phyloP scores from a whole-genome alignment of 2,329 filamentous ascomycete genomes.

The Fusarium miscanthi region DNA sequence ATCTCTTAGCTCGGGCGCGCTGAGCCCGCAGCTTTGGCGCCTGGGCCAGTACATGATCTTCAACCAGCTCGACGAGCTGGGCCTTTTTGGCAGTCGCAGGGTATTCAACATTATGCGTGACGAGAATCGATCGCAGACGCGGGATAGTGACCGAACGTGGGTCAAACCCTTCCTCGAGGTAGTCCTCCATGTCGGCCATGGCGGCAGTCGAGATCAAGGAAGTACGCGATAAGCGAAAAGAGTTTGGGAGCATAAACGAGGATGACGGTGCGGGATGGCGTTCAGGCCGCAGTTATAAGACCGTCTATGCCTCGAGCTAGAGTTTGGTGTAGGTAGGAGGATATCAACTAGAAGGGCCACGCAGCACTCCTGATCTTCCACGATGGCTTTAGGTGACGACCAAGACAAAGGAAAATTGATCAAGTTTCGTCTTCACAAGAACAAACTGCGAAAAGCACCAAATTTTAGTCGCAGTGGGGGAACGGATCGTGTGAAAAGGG shows the following conservation, averaged over 20 bases:
- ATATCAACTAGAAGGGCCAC: slow-evolving; percentile 31
- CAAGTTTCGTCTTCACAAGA: not conserved
- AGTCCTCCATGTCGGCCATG: slow-evolving; percentile 80
- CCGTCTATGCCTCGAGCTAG: slow-evolving; percentile 16
- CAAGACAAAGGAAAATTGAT: slow-evolving; percentile 3
- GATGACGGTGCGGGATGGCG: slow-evolving; percentile 27
- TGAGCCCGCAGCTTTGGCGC: slow-evolving; percentile 80
- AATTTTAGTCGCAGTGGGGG: slow-evolving; percentile 32
- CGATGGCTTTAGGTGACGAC: not conserved
- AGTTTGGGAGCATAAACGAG: slow-evolving; percentile 11
- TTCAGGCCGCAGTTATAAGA: slow-evolving; percentile 31
- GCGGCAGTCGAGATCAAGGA: slow-evolving; percentile 32
- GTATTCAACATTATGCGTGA: slow-evolving; percentile 87
- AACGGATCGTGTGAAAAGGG: slow-evolving; percentile 34
- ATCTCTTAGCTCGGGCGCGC: slow-evolving; percentile 82
- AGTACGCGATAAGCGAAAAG: slow-evolving; percentile 13
- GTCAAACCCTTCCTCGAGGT: slow-evolving; percentile 89
- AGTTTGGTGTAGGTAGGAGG: not conserved
- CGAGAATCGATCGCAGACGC: slow-evolving; percentile 88
- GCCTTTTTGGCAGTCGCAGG: slow-evolving; percentile 91
- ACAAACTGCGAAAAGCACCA: slow-evolving; percentile 1
- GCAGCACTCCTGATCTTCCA: slow-evolving; percentile 2
- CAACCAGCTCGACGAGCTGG: slow-evolving; percentile 86
- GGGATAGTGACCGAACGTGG: slow-evolving; percentile 85
- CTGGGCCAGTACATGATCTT: slow-evolving; percentile 80